phyloP scores from a whole-genome alignment of 352 stramenopile species.

The Globisporangium nunn region DNA sequence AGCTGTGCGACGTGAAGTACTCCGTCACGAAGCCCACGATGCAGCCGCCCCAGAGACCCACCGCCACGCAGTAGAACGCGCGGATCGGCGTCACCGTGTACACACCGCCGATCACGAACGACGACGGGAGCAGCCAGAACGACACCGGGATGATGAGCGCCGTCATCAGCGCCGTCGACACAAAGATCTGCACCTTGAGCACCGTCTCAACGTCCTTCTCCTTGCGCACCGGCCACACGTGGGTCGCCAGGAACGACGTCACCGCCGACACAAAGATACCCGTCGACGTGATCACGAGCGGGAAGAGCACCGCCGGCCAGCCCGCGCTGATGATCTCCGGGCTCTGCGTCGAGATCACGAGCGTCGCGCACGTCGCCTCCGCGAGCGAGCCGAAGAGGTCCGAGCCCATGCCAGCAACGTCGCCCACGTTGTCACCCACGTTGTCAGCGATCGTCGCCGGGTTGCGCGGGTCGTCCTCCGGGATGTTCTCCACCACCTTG shows the following conservation, averaged over 20 bases:
- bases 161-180: conserved; percentile 96
- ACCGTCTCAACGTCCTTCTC: conserved; percentile 95
- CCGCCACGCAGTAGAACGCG: conserved; percentile 91
- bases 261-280: conserved; percentile 97
- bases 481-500: conserved; percentile 98
- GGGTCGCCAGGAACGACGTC: conserved; percentile 96
- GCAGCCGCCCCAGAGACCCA: conserved; percentile 95
- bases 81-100: conserved; percentile 79
- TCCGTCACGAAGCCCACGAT: conserved; percentile 98
- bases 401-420: conserved; percentile 99
- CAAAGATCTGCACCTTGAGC: conserved; percentile 98
- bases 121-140: conserved; percentile 87
- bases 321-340: conserved; percentile 85
- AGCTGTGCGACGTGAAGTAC: conserved; percentile 99
- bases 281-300: conserved; percentile 93
- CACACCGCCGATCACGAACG: conserved; percentile 81
- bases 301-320: conserved; percentile 96
- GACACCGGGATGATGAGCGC: conserved; percentile 87
- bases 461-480: conserved; percentile 99
- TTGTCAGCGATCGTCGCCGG: conserved; percentile 99
- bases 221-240: conserved; percentile 92
- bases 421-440: conserved; percentile 99
- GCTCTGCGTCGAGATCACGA: conserved; percentile 95
- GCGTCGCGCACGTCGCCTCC: conserved; percentile 96
- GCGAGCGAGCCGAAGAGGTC: conserved; percentile 99